A percentile compares a stretch with the other conserved stretches of the same genome.
Evolutionary conservation across 1,284 basidiomycete species (phyloP).

Genomic region (Microstroma glucosiphilum): DNA sequence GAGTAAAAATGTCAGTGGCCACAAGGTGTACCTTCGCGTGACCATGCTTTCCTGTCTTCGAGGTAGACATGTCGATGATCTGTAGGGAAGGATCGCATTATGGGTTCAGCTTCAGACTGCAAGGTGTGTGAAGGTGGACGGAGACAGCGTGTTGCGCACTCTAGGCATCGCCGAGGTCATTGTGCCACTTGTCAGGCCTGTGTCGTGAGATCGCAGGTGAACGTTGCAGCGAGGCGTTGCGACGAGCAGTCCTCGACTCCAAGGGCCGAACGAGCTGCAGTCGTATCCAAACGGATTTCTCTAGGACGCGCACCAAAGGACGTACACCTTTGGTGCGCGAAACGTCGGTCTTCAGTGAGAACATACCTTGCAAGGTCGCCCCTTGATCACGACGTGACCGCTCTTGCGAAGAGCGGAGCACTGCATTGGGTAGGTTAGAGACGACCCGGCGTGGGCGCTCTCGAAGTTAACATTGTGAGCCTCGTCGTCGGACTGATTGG

Average conservation of each 20-base stretch:
- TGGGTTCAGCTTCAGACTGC: neutral
- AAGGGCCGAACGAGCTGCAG: too few species aligned
- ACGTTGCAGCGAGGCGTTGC: too few species aligned
- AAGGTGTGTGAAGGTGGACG: too few species aligned
- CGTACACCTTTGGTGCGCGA: neutral
- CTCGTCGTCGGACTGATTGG: constrained; percentile 64
- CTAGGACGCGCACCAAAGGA: too few species aligned
- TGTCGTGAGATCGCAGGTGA: too few species aligned
- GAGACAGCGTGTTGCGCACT: too few species aligned
- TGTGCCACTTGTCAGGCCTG: too few species aligned
- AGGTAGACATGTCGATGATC: constrained; percentile 79
- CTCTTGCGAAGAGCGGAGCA: constrained; percentile 87
- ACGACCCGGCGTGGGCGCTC: constrained; percentile 55
- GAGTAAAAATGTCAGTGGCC: constrained; percentile 69
- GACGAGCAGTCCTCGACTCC: too few species aligned
- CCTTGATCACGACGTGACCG: constrained; percentile 97
- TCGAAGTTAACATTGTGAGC: constrained; percentile 84
- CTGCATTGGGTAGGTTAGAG: constrained; percentile 64
- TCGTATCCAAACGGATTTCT: too few species aligned
- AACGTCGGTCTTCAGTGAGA: neutral
- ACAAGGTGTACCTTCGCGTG: constrained; percentile 99
- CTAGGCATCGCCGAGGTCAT: too few species aligned
- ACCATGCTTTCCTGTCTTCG: constrained; percentile 94
- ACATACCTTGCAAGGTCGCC: constrained; percentile 80
- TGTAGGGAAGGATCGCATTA: constrained; percentile 8